Evolutionary conservation across 768 basidiomycete genomes (phyloP), one percentile per base, ranked within the genome.

Genomic region (Mycena vitilis): DNA sequence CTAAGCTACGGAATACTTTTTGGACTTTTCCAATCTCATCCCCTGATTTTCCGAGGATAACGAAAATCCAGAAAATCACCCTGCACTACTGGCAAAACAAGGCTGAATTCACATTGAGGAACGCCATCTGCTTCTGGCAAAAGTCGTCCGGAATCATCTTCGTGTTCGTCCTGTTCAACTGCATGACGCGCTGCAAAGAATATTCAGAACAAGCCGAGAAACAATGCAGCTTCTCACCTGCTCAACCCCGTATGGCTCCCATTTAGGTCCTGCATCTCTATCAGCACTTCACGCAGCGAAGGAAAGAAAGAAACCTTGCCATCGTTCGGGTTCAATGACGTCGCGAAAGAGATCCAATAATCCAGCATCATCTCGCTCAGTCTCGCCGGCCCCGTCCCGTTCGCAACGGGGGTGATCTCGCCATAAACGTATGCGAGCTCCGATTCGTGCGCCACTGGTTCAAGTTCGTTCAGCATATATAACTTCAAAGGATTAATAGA

Each of bases 351-450:
- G 4, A 71, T 23, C 69, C 69, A 71, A 45, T 71, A 71, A 42
- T 71, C 69, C 60, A 62, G 68, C 61, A 71, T 63, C 11, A 63
- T 55, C 20, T 49, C 48, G 25, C 69, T 71, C 25, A 71, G 52
- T 8, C 52, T 51, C 9, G 44, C 51, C 42, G 66, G 57, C 18
- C 58, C 60, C 4, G 69, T 56, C 16, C 63, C 63, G 48, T 64
- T 59, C 40, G 53, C 55, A 5, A 40, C 60, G 18, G 18, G 4
- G 25, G 60, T 49, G 42, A 60, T 54, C 18, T 63, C 56, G 23
- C 69, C 69, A n/a, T 60, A 71, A n/a, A 71, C 69, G 34, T 71
- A 71, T 16, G 69, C 45, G 49, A 71, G 23, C 12, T 71, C 69
- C 6, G 60, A 55, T 6, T 36, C 23, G 57, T 71, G 69, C 16